phyloP scores from a whole-genome alignment of 2,329 filamentous ascomycete species.

The Alternaria consortialis region DNA sequence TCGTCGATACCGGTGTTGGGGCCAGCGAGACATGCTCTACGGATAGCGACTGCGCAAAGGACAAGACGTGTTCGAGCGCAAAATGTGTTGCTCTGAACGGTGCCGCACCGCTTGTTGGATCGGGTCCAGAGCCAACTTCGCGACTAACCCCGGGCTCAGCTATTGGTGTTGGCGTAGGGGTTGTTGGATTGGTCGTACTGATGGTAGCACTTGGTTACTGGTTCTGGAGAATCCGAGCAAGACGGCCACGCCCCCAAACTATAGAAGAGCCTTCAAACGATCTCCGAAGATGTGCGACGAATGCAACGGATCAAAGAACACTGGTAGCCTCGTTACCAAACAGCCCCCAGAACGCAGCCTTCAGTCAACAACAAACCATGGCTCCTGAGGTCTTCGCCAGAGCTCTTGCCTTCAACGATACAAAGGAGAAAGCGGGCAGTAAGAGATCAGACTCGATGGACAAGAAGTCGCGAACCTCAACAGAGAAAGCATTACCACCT shows the following conservation, averaged over 20 bases:
- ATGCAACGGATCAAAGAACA: conserved; percentile 36
- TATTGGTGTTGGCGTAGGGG: conserved; percentile 40
- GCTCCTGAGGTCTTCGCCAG: conserved; percentile 24
- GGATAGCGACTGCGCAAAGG: conserved; percentile 36
- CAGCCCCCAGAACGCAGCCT: conserved; percentile 31
- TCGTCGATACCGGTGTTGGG: conserved; percentile 10
- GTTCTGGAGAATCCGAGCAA: conserved; percentile 31
- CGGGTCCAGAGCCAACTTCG: conserved; percentile 25
- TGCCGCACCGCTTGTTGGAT: conserved; percentile 31
- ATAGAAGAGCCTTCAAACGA: conserved; percentile 21
- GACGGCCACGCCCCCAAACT: conserved; percentile 21
- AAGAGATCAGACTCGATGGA: conserved; percentile 9
- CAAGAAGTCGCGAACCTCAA: conserved; percentile 4
- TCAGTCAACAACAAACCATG: conserved; percentile 19
- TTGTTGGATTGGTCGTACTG: conserved; percentile 30
- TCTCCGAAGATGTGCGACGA: conserved; percentile 27
- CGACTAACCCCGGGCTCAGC: conserved; percentile 32
- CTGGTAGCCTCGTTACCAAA: conserved; percentile 37
- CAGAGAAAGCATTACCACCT: conserved; percentile 22
- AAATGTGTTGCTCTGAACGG: conserved; percentile 29
- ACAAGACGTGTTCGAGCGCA: conserved; percentile 34
- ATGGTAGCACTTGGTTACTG: conserved; percentile 34
- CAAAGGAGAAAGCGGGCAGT: conserved; percentile 14
- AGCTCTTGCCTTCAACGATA: conserved; percentile 12
- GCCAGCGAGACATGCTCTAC: conserved; percentile 30